Evolutionary conservation across 2,329 filamentous ascomycete species (phyloP).

Genomic region (Mariannaea sp.): DNA sequence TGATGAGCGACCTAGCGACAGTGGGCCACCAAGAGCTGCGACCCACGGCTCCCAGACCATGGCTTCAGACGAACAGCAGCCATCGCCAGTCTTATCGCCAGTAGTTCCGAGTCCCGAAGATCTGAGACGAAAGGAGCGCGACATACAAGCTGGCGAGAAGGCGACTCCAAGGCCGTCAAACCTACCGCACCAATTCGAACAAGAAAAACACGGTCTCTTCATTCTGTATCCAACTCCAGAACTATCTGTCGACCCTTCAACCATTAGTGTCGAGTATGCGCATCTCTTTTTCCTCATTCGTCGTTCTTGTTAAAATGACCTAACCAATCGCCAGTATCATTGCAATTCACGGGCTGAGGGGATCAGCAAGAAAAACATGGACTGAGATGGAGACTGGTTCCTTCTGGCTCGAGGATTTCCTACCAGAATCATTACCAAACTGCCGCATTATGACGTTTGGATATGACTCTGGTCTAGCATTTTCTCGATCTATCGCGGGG

Average conservation of each 20-base stretch:
- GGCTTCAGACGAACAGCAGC: too few species aligned
- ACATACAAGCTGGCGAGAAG: too few species aligned
- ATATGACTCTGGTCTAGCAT: slow-evolving; percentile 8
- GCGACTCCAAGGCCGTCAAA: too few species aligned
- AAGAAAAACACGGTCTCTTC: neutral
- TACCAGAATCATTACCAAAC: slow-evolving; percentile 28
- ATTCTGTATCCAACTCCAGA: neutral
- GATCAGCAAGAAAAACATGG: slow-evolving; percentile 28
- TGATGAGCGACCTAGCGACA: too few species aligned
- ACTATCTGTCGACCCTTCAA: neutral
- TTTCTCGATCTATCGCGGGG: slow-evolving; percentile 11
- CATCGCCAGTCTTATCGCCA: too few species aligned
- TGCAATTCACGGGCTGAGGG: slow-evolving; percentile 33
- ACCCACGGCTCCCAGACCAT: too few species aligned
- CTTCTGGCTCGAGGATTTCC: slow-evolving; percentile 30
- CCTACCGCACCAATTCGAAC: too few species aligned
- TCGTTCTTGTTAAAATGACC: slow-evolving; percentile 1
- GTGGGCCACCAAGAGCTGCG: too few species aligned
- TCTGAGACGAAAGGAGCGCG: too few species aligned
- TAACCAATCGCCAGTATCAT: slow-evolving; percentile 29
- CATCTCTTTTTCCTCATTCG: neutral
- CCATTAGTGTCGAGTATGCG: neutral
- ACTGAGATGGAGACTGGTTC: slow-evolving; percentile 18
- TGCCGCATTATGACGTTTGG: slow-evolving; percentile 33
- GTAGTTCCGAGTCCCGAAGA: too few species aligned